Evolutionary conservation across 192 early-diverging fungal genomes (phyloP), one percentile per base, ranked within the genome.

Genomic region (Gonapodya sp.): DNA sequence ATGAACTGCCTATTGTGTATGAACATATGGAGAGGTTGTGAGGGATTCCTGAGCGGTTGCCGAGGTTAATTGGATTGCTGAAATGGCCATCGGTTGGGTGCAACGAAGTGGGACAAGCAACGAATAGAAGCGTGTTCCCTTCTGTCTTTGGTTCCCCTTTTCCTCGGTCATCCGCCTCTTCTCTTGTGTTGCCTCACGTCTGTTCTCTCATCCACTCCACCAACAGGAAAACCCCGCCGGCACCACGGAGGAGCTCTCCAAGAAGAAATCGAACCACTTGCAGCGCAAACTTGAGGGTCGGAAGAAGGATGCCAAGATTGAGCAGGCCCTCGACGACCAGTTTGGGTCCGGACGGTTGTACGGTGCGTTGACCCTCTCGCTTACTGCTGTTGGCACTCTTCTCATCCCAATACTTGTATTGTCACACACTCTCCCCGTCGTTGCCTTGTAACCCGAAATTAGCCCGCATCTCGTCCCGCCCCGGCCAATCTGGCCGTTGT

Each of bases 401-500:
- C 46, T 64, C 46, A 64, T 16, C 24, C 46, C 8, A 64, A 64
- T 64, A 16, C 46, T 16, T 16, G 8, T 64, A 24, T n/a, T n/a
- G n/a, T n/a, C n/a, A n/a, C n/a, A n/a, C n/a, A n/a, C n/a, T n/a
- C n/a, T n/a, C n/a, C n/a, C n/a, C n/a, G n/a, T n/a, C n/a, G n/a
- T n/a, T n/a, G n/a, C n/a, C n/a, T n/a, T n/a, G n/a, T n/a, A n/a
- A n/a, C n/a, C n/a, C n/a, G n/a, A n/a, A n/a, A n/a, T 36, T 79
- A 83, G 97, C 97, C 85, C 92, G 93, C 85, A 89, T 99, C 85
- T 86, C 95, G 72, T 99, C 97, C 82, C 94, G 96, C 84, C 97
- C 96, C 35, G 97, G 97, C 85, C 97, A 99, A 91, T 94, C 94
- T 84, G 97, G 97, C 82, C 94, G 97, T 86, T 89, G 91, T 83